Percentiles rank a stretch among this genome's conserved stretches.
These are phyloP conservation scores for Phytophthora europaea DNA, from an alignment of 352 stramenopile genomes.

Conservation along the genomic window DNA sequence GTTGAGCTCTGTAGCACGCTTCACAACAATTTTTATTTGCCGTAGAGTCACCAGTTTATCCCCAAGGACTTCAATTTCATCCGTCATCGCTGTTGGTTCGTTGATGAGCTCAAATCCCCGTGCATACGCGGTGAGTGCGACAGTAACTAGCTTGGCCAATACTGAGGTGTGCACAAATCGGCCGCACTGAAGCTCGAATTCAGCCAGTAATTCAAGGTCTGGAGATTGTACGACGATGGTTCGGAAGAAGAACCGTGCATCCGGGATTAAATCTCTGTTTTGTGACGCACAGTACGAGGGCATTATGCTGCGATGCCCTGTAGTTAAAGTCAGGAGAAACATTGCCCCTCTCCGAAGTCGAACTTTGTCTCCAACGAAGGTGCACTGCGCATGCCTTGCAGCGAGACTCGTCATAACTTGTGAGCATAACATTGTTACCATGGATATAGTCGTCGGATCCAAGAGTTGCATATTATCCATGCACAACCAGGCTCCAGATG, in stretches of 20 bases:
- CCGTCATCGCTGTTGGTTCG: neutral
- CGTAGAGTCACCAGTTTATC: conserved; percentile 21
- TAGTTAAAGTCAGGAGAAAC: conserved; percentile 43
- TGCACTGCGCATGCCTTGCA: conserved; percentile 50
- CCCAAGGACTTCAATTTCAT: conserved; percentile 11
- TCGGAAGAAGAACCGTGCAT: conserved; percentile 55
- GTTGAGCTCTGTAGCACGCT: conserved; percentile 35
- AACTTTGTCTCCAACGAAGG: conserved; percentile 50
- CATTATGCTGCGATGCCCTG: neutral
- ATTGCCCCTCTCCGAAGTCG: conserved; percentile 58
- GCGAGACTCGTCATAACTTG: conserved; percentile 55
- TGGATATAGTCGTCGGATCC: conserved; percentile 17
- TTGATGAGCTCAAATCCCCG: conserved; percentile 36
- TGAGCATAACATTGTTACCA: conserved; percentile 51
- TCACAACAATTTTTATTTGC: conserved; percentile 36
- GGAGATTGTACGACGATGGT: conserved; percentile 44
- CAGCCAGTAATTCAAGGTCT: conserved; percentile 52
- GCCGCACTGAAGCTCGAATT: conserved; percentile 48
- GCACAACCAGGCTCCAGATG: conserved; percentile 68
- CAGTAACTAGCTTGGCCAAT: conserved; percentile 50
- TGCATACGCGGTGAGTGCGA: conserved; percentile 38
- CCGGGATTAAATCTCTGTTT: conserved; percentile 1
- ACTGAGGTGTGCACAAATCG: conserved; percentile 46
- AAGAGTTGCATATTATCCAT: conserved; percentile 51
- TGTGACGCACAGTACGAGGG: neutral